phyloP scores from a whole-genome alignment of 2,329 filamentous ascomycete genomes.

The Ascochyta pisi region DNA sequence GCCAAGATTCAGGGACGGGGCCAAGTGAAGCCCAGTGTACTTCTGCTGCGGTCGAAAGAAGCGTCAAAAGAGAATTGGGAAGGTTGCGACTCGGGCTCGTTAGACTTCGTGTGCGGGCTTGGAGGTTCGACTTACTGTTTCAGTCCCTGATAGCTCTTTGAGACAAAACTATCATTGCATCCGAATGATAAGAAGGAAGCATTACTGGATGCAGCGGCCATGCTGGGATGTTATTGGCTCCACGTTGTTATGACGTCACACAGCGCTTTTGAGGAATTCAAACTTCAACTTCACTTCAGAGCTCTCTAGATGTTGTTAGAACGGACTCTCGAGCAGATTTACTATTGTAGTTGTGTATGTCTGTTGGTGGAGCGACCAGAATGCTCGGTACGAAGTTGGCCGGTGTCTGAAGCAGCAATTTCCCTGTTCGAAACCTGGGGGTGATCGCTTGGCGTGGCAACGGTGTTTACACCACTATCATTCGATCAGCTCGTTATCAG shows the following conservation, averaged over 20 bases:
- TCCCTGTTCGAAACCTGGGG: conserved; percentile 42
- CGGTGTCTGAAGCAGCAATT: conserved; percentile 16
- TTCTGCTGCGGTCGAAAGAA: conserved; percentile 38
- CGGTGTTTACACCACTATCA: conserved; percentile 17
- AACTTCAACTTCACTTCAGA: not conserved
- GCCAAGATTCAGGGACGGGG: conserved; percentile 40
- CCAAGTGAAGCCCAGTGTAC: conserved; percentile 45
- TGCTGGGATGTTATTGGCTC: conserved; percentile 38
- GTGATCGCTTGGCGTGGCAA: conserved; percentile 39
- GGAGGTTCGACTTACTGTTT: conserved; percentile 33
- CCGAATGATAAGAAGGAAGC: conserved; percentile 47
- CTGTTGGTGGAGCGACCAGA: conserved; percentile 17
- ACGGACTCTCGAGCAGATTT: not conserved
- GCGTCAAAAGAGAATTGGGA: conserved; percentile 34
- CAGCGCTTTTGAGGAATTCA: not conserved
- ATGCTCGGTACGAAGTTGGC: conserved; percentile 8
- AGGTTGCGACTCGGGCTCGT: conserved; percentile 36
- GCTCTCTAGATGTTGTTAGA: not conserved
- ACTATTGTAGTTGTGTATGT: not conserved
- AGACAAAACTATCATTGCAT: conserved; percentile 42
- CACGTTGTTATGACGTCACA: conserved; percentile 37
- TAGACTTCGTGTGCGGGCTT: not conserved
- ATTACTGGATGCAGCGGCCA: conserved; percentile 32
- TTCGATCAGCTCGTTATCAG: conserved; percentile 5
- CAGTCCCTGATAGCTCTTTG: conserved; percentile 39